These are phyloP conservation scores for Ambrosiella beaveri DNA, from an alignment of 2,329 filamentous ascomycete genomes.

Conservation along the genomic window DNA sequence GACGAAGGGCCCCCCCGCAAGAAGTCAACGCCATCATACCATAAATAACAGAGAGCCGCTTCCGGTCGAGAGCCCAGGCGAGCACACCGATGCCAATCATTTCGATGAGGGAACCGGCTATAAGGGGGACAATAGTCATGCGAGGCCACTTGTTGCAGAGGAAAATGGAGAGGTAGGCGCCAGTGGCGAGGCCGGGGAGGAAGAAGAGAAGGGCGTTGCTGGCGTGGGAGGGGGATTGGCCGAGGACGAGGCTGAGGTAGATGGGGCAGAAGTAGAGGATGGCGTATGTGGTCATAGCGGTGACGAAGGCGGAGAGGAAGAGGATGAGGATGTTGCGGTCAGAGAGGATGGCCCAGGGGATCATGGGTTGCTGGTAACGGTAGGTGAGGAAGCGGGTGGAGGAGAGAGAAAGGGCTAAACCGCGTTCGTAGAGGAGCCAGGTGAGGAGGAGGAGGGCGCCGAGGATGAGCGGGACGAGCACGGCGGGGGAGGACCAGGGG, in stretches of 20 bases:
- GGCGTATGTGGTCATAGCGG: conserved; percentile 36
- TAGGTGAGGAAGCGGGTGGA: conserved; percentile 27
- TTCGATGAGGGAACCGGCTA: conserved; percentile 38
- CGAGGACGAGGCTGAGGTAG: conserved; percentile 47
- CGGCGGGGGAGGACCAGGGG: conserved; percentile 30
- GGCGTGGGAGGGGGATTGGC: conserved; percentile 30
- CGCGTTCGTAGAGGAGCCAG: conserved; percentile 35
- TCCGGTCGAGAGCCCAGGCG: conserved; percentile 35
- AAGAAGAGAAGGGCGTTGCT: conserved; percentile 45
- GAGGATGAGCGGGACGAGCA: conserved; percentile 31
- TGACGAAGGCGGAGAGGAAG: conserved; percentile 43
- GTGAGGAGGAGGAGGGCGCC: conserved; percentile 24
- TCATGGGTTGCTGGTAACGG: conserved; percentile 41
- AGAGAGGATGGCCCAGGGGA: conserved; percentile 41
- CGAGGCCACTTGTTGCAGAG: conserved; percentile 43
- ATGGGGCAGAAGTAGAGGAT: conserved; percentile 51
- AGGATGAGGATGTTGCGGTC: conserved; percentile 42
- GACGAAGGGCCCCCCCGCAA: conserved; percentile 43
- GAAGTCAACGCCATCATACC: conserved; percentile 51
- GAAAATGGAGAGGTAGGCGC: conserved; percentile 40
- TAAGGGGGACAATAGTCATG: conserved; percentile 42
- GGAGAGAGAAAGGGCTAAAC: conserved; percentile 31
- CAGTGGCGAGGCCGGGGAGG: conserved; percentile 41
- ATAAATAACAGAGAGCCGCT: conserved; percentile 34
- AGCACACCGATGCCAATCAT: conserved; percentile 41